Base-by-base conservation (phyloP, 1,284 basidiomycete genomes). In the Trametes versicolor region DNA sequence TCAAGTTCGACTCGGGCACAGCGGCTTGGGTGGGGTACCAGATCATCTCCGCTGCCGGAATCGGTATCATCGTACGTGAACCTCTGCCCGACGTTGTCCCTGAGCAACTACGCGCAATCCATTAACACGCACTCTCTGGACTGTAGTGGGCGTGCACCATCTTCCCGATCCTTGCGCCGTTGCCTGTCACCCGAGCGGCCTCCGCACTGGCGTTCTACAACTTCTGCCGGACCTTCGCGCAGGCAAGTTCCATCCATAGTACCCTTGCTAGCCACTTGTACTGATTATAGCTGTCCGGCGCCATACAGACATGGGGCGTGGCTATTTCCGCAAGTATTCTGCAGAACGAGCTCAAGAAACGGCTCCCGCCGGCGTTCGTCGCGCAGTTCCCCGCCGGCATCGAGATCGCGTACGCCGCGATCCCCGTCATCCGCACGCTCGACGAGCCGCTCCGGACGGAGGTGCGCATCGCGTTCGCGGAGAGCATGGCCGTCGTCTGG, bases 251-350 rank as follows among this genome's bases (percentile, higher is more conserved):
- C 27, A n/a, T 25, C 74, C 77, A n/a, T n/a, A n/a, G n/a, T n/a
- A n/a, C 23, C 75, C 8, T 36, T 36, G 7, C 13, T 21, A 78
- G 0, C 75, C 75, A 0, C 71, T 76, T 0, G 75, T 75, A 2
- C 64, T 75, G 37, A 43, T 47, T 9, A 54, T n/a, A n/a, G n/a
- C n/a, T n/a, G n/a, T n/a, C n/a, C n/a, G n/a, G n/a, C n/a, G n/a
- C n/a, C n/a, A n/a, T n/a, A n/a, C n/a, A 78, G 75, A 72, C 72
- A 6, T 77, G 76, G 75, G 77, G 77, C 37, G 51, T 78, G 47
- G 72, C 72, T 10, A 71, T 77, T 50, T 72, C 72, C 6, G 48
- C 45, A n/a, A 69, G 69, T 0, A 68, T 78, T 41, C 72, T 78
- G 3, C 76, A 77, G 61, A 77, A 74, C 56, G 64, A 73, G 56